Evolutionary conservation across 345 rosid genomes (phyloP).

Genomic region (Hibiscus tridactylites): DNA sequence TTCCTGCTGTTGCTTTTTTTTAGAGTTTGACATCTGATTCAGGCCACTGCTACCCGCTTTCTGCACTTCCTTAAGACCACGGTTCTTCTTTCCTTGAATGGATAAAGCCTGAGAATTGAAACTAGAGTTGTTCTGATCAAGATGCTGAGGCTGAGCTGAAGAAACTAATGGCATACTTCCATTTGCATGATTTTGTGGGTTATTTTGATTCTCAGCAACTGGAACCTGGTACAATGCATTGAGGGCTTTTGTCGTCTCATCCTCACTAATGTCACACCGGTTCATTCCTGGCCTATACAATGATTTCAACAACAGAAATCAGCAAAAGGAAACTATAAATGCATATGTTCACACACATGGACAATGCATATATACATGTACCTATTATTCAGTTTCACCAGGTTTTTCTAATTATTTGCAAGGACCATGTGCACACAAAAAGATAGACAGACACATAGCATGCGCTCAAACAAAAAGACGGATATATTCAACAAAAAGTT

Average conservation of each 20-base stretch:
- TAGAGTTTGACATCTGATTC: constrained; percentile 27
- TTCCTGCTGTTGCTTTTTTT: constrained; percentile 24
- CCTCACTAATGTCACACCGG: constrained; percentile 35
- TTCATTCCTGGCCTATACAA: constrained; percentile 43
- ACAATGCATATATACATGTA: neutral
- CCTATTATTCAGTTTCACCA: neutral
- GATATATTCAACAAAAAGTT: neutral
- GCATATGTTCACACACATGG: neutral
- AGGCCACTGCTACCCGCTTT: constrained; percentile 17
- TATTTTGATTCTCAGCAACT: constrained; percentile 16
- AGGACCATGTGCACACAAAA: neutral
- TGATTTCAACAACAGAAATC: constrained; percentile 12
- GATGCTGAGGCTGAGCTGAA: constrained; percentile 16
- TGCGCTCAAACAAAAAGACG: neutral
- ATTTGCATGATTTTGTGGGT: constrained; percentile 23
- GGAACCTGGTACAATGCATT: constrained; percentile 20
- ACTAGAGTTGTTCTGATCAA: constrained; percentile 16
- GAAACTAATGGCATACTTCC: constrained; percentile 18
- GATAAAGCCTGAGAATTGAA: constrained; percentile 16
- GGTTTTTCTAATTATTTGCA: neutral
- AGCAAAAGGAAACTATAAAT: constrained; percentile 4
- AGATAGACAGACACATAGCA: neutral
- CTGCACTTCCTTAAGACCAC: constrained; percentile 18
- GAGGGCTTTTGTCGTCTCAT: constrained; percentile 37
- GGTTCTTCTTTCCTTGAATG: constrained; percentile 24